Evolutionary conservation across 495 filamentous ascomycete genomes (phyloP), one percentile per base, ranked within the genome.

Genomic region (Sordaria brevicollis): DNA sequence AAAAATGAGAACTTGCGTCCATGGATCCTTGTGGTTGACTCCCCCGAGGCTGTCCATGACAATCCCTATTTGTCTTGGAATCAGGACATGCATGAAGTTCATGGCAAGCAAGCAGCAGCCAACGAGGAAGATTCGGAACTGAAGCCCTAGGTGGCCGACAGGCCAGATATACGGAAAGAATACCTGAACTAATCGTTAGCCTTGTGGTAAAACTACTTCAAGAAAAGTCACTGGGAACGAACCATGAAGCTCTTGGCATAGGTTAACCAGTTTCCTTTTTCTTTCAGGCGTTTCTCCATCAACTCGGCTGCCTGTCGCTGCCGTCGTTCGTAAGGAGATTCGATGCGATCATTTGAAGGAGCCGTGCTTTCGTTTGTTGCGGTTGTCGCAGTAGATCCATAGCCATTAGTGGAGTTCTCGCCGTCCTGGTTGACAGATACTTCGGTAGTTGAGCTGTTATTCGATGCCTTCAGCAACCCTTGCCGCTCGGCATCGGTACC

Each of bases 91-190:
- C 65, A 92, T 77, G 3, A 81, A 83, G 75, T 90, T 89, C 33
- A 83, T 83, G 37, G 83, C 77, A 19, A 90, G 76, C n/a, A 92
- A 74, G 72, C 89, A 92, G 11, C 88, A 25, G 3, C 83, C 87
- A 35, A 91, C 85, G 17, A 88, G 80, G 10, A 85, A 73, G 65
- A 87, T 82, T 21, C 83, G 81, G 17, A 88, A 68, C 71, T 91
- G 89, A 25, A 91, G 80, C 11, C 74, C 70, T 37, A 77, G 83
- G 69, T 84, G 81, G 65, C 86, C 85, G 54, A 85, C 78, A 1
- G 90, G 89, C 88, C 89, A 90, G 29, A 92, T 79, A 73, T 89
- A 87, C 7, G 88, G 88, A 54, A 90, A 81, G 75, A 92, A 88
- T 37, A 90, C 80, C 83, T 86, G 72, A 1, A 41, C 1, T 4